These are phyloP conservation scores for Microcos paniculata DNA, from an alignment of 345 rosid genomes.

Conservation along the genomic window DNA sequence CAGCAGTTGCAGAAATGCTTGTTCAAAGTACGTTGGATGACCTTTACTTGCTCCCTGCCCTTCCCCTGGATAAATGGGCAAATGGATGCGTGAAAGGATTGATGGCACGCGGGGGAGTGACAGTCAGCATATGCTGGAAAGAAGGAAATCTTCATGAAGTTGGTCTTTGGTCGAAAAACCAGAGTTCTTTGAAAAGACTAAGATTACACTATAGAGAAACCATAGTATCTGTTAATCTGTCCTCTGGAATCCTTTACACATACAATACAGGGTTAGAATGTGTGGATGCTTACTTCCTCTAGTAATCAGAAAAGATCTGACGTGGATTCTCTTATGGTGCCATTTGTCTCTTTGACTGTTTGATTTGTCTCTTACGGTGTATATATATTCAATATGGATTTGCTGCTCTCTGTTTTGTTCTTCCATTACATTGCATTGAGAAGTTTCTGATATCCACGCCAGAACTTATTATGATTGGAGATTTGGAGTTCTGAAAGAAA, in stretches of 20 bases:
- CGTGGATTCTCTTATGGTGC: no score
- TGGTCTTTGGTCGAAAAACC: constrained; percentile 48
- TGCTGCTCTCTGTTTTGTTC: no score
- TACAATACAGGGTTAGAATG: constrained; percentile 55
- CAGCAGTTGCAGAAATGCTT: constrained; percentile 81
- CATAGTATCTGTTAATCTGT: constrained; percentile 34
- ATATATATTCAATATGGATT: no score
- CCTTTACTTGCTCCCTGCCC: constrained; percentile 79
- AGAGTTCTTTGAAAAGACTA: constrained; percentile 33
- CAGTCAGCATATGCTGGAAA: constrained; percentile 66
- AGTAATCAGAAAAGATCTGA: neutral
- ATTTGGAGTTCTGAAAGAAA: no score
- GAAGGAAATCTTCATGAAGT: constrained; percentile 75
- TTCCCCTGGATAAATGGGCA: constrained; percentile 77
- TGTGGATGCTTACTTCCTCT: constrained; percentile 29
- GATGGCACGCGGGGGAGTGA: constrained; percentile 75
- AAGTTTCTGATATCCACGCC: no score
- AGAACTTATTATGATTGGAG: no score
- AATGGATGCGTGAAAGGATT: constrained; percentile 71
- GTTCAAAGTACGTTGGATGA: constrained; percentile 78
- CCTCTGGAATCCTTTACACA: constrained; percentile 45
- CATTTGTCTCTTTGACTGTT: no score
- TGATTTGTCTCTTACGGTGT: neutral
- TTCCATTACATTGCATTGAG: no score
- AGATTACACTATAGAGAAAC: constrained; percentile 56